Conservation (phyloP, 257 asterid genomes). For the Solanum chiquidenum region DNA sequence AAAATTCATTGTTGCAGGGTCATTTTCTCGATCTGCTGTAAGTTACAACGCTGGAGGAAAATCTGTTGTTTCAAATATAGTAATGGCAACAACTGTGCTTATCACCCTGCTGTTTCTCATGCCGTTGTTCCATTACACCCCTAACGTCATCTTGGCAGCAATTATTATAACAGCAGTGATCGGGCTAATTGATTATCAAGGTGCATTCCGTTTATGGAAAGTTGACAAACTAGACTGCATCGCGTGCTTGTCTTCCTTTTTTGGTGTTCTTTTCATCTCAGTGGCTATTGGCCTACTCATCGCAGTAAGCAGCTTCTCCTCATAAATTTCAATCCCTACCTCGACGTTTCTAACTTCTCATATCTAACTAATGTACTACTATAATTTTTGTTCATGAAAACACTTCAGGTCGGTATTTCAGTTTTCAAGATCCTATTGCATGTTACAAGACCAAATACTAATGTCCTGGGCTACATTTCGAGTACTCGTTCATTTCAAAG, state of each 20-base stretch:
- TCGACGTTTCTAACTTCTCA: not conserved
- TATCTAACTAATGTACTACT: not conserved
- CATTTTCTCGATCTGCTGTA: conserved; percentile 93
- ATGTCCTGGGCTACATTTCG: conserved; percentile 55
- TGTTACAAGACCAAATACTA: conserved; percentile 81
- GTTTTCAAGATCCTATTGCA: conserved; percentile 81
- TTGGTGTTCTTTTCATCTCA: conserved; percentile 91
- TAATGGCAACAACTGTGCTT: conserved; percentile 76
- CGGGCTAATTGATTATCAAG: conserved; percentile 79
- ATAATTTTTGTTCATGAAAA: not conserved
- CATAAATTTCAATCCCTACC: not conserved
- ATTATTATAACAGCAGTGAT: conserved; percentile 86
- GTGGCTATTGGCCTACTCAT: conserved; percentile 90
- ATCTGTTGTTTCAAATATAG: conserved; percentile 66
- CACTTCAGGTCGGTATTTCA: conserved; percentile 69
- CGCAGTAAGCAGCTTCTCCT: conserved; percentile 53
- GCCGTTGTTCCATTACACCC: conserved; percentile 85
- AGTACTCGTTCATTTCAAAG: conserved; percentile 70
- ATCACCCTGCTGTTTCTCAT: conserved; percentile 71
- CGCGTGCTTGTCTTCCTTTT: conserved; percentile 73
- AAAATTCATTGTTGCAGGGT: conserved; percentile 29
- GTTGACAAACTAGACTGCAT: conserved; percentile 86
- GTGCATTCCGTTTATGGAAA: conserved; percentile 66
- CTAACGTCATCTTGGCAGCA: conserved; percentile 77
- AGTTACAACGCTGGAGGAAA: conserved; percentile 85